Conservation (phyloP, 1,139 yeast genomes). For the Komagataea norvegica region DNA sequence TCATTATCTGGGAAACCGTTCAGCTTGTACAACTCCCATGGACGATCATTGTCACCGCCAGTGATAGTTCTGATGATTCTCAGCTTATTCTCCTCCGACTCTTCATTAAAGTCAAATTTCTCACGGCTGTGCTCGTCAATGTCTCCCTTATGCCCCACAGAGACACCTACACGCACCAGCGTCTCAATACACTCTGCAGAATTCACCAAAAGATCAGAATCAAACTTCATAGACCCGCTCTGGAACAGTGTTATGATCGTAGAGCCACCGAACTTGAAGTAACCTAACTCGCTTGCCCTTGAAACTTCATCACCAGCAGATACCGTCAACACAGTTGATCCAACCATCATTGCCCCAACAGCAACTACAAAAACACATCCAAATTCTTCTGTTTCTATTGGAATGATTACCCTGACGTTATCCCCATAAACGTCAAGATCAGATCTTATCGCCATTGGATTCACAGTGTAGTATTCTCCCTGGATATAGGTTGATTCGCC, state of each 20-base stretch:
- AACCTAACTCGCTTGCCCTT: slow-evolving; percentile 85
- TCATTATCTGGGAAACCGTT: slow-evolving; percentile 10
- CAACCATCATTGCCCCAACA: slow-evolving; percentile 99
- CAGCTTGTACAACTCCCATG: slow-evolving; percentile 33
- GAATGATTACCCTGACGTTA: slow-evolving; percentile 72
- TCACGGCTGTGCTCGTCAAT: slow-evolving; percentile 47
- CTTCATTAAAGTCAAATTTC: slow-evolving; percentile 42
- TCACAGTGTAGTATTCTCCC: slow-evolving; percentile 94
- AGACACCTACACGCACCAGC: slow-evolving; percentile 82
- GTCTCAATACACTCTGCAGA: slow-evolving; percentile 74
- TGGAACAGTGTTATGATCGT: slow-evolving; percentile 65
- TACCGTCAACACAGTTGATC: slow-evolving; percentile 76
- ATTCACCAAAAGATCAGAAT: slow-evolving; percentile 66
- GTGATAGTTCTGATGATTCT: slow-evolving; percentile 59
- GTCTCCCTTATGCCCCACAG: slow-evolving; percentile 70
- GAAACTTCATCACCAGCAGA: slow-evolving; percentile 51
- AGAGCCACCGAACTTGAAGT: slow-evolving; percentile 94
- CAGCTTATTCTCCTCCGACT: slow-evolving; percentile 45
- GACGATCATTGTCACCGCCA: slow-evolving; percentile 34
- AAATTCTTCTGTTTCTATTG: slow-evolving; percentile 67
- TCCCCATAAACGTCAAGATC: slow-evolving; percentile 90
- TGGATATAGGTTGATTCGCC: slow-evolving; percentile 64
- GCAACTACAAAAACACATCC: slow-evolving; percentile 77
- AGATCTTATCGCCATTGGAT: slow-evolving; percentile 94
- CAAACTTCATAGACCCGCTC: slow-evolving; percentile 45